Base-by-base conservation (phyloP, 1,139 yeast genomes). In the Scheffersomyces titani region DNA sequence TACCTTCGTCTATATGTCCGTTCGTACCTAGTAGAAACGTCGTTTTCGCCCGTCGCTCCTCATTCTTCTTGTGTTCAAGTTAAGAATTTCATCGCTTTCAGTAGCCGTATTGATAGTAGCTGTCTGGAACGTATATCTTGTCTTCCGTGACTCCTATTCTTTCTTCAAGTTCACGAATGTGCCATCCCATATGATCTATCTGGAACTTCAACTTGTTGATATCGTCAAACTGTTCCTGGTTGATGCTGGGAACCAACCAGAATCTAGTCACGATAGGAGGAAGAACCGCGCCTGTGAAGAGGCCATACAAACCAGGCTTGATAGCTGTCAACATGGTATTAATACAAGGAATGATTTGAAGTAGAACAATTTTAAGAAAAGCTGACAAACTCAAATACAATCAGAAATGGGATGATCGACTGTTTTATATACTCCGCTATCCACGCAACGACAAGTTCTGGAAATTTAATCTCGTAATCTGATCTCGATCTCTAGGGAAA, bases 101-200 rank as follows among this genome's bases (percentile, higher is more conserved):
- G 44, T 55, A 57, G 6, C 59, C 59, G 48, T 57, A 58, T 47
- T 57, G 59, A 11, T 30, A 30, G 40, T 30, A 55, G 48, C 61
- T 60, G 19, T 67, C 67, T 5, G 81, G 81, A 16, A 66, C 67
- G 57, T 74, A 75, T 30, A 70, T 57, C 5, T 75, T 77, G 2
- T 71, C 73, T 36, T 63, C 72, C 21, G 63, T 63, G 16, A 65
- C 59, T 7, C 80, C 80, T 50, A 57, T 63, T 4, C 63, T 63
- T 59, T 76, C 78, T 55, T 77, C 76, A 59, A 75, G 57, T 53
- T 65, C 66, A 44, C 80, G 67, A 3, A 77, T 73, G 46, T 74
- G 69, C 80, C 80, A 76, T n/a, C 80, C 80, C 18, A 76, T 67
- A 55, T 67, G 66, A 56, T 77, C 80, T 57, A 77, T 51, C 55